phyloP scores from a whole-genome alignment of 140 eudicot species.

The Ambrosia hybrid region DNA sequence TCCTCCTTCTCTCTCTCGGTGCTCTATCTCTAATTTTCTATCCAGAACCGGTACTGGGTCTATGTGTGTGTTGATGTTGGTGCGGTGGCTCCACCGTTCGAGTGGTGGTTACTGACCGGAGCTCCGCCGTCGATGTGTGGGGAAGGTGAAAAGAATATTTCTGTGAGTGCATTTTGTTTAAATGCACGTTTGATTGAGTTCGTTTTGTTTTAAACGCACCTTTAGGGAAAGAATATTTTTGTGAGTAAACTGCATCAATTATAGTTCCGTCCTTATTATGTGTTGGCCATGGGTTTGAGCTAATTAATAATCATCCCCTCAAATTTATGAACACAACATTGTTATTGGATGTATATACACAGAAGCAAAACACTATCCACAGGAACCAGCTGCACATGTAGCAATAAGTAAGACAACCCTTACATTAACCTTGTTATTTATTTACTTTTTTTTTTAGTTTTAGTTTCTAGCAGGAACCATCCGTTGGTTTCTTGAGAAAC shows the following conservation, averaged over 20 bases:
- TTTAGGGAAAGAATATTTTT: background rate
- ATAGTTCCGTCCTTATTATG: background rate
- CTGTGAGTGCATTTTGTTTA: too few relatives aligned
- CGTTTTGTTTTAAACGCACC: background rate
- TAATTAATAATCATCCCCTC: slow-evolving; percentile 21
- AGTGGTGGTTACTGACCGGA: too few relatives aligned
- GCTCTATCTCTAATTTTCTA: too few relatives aligned
- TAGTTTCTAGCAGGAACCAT: slow-evolving; percentile 72
- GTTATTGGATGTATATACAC: slow-evolving; percentile 94
- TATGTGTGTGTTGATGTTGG: too few relatives aligned
- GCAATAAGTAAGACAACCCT: slow-evolving; percentile 75
- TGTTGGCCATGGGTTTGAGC: background rate
- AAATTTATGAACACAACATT: slow-evolving; percentile 63
- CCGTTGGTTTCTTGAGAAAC: slow-evolving; percentile 95
- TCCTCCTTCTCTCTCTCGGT: too few relatives aligned
- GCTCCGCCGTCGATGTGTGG: too few relatives aligned
- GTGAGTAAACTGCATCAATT: slow-evolving; percentile 7
- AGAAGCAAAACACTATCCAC: slow-evolving; percentile 91
- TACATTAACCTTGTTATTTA: background rate
- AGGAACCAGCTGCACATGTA: slow-evolving; percentile 99
- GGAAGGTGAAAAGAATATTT: too few relatives aligned
- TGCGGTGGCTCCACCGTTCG: too few relatives aligned
- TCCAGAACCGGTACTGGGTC: too few relatives aligned
- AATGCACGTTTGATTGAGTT: too few relatives aligned
- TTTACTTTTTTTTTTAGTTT: background rate